These are phyloP conservation scores for Jackrogersella minutella DNA, from an alignment of 495 filamentous ascomycete species.

Conservation along the genomic window DNA sequence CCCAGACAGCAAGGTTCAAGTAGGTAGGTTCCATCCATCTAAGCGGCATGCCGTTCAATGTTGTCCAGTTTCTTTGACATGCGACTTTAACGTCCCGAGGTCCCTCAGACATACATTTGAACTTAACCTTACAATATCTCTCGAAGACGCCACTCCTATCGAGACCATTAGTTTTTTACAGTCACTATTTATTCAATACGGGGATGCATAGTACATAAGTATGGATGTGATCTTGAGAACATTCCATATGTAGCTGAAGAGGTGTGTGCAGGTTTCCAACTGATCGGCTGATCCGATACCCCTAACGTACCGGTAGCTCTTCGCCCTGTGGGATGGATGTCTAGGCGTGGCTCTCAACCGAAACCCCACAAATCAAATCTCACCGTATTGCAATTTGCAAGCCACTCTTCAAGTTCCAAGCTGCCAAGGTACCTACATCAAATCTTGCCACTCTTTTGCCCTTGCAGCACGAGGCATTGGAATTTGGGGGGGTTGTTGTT, in stretches of 20 bases:
- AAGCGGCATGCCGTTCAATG: not conserved
- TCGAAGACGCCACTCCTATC: not conserved
- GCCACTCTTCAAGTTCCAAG: not conserved
- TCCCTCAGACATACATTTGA: not conserved
- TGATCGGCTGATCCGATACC: conserved; percentile 37
- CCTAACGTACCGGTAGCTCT: conserved; percentile 11
- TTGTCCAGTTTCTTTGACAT: conserved; percentile 25
- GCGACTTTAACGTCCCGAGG: not conserved
- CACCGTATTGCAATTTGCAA: conserved; percentile 24
- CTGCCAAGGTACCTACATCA: conserved; percentile 2
- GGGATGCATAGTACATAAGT: too few relatives aligned
- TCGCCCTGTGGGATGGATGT: conserved; percentile 31
- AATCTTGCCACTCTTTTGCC: conserved; percentile 17
- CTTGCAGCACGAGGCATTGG: conserved; percentile 27
- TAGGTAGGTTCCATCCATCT: not conserved
- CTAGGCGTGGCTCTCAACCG: conserved; percentile 16
- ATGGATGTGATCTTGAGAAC: conserved; percentile 13
- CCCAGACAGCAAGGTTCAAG: too few relatives aligned
- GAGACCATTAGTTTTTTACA: not conserved
- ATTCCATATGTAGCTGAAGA: conserved; percentile 25
- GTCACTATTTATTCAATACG: too few relatives aligned
- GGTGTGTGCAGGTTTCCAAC: conserved; percentile 3
- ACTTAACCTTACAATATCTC: too few relatives aligned
- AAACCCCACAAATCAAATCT: conserved; percentile 33
- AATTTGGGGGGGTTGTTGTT: conserved; percentile 28